These are phyloP conservation scores for Coniochaeta prunicola DNA, from an alignment of 2,329 filamentous ascomycete species.

Conservation along the genomic window DNA sequence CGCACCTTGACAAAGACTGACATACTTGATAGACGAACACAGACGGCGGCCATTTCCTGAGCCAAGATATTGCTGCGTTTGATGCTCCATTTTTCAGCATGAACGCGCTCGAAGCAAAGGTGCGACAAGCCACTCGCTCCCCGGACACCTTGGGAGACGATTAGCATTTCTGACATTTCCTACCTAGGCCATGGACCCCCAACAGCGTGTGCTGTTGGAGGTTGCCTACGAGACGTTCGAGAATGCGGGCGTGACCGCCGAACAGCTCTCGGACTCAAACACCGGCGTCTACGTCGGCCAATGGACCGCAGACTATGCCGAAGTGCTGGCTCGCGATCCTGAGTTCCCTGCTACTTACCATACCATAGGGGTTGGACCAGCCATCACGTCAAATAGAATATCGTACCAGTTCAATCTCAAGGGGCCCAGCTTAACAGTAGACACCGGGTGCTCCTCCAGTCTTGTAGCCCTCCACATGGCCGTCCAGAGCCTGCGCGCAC, in stretches of 20 bases:
- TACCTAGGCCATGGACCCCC: constrained; percentile 9
- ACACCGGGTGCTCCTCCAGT: not conserved
- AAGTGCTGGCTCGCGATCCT: not conserved
- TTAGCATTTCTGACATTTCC: too few species aligned
- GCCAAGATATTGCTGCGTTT: not conserved
- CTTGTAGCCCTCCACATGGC: not conserved
- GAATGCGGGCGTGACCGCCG: constrained; percentile 8
- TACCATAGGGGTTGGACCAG: constrained; percentile 19
- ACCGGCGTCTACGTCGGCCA: not conserved
- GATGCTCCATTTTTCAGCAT: not conserved
- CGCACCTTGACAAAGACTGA: too few species aligned
- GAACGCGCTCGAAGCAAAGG: not conserved
- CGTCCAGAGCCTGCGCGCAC: not conserved
- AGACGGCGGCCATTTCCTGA: too few species aligned
- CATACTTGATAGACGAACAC: too few species aligned
- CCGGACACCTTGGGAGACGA: too few species aligned
- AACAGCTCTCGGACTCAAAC: not conserved
- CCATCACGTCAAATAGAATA: not conserved
- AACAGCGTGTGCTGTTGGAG: constrained; percentile 16
- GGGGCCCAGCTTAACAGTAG: not conserved
- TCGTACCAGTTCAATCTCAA: not conserved
- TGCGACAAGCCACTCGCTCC: too few species aligned
- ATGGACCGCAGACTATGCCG: not conserved
- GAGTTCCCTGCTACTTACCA: not conserved
- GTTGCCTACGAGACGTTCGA: constrained; percentile 9